phyloP scores from a whole-genome alignment of 2,329 filamentous ascomycete species.

The Mycogone perniciosa region DNA sequence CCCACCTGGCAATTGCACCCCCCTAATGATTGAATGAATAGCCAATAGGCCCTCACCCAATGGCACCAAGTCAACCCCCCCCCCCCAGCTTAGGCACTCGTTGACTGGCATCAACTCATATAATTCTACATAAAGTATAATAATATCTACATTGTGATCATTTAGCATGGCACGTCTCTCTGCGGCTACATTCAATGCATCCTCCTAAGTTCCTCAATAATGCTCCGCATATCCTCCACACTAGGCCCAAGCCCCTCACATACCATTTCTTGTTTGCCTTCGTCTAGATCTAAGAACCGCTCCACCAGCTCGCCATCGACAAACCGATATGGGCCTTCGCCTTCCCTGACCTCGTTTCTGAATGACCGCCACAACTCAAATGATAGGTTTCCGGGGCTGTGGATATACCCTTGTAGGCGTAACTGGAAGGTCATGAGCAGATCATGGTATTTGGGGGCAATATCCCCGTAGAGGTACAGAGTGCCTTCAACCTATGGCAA shows the following conservation, averaged over 20 bases:
- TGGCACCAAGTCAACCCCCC: no score
- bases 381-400: slow-evolving; percentile 63
- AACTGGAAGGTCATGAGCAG: slow-evolving; percentile 76
- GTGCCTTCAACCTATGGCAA: slow-evolving; percentile 69
- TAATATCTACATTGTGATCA: neutral
- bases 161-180: neutral
- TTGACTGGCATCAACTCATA: no score
- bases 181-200: slow-evolving; percentile 43
- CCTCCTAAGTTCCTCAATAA: slow-evolving; percentile 57
- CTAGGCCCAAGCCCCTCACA: slow-evolving; percentile 52
- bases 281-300: slow-evolving; percentile 66
- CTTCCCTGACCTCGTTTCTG: slow-evolving; percentile 63
- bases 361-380: slow-evolving; percentile 82
- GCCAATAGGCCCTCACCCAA: no score
- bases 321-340: slow-evolving; percentile 76
- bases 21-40: no score
- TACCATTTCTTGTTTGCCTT: slow-evolving; percentile 47
- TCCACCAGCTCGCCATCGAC: slow-evolving; percentile 91
- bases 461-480: slow-evolving; percentile 82
- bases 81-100: no score
- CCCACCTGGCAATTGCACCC: no score
- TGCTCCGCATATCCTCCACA: slow-evolving; percentile 55
- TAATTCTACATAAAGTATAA: neutral
- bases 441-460: slow-evolving; percentile 66
- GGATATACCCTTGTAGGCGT: slow-evolving; percentile 59